These are phyloP conservation scores for Paraphaeosphaeria minitans DNA, from an alignment of 2,329 filamentous ascomycete species.

Conservation along the genomic window DNA sequence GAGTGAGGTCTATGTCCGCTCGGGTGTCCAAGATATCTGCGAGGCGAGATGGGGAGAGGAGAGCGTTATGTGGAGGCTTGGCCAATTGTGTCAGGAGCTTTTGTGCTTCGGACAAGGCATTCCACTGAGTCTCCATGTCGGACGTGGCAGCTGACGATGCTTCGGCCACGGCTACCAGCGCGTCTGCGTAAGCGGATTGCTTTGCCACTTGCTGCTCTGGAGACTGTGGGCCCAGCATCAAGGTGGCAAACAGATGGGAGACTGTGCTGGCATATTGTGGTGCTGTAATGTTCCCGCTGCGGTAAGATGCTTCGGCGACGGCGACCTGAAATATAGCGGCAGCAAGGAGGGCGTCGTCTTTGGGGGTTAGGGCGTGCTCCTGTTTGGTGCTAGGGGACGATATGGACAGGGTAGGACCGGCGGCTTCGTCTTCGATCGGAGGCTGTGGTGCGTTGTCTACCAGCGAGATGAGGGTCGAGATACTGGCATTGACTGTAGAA, in stretches of 20 bases:
- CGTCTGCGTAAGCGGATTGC: slow-evolving; percentile 62
- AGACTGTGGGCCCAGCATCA: slow-evolving; percentile 51
- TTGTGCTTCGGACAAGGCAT: slow-evolving; percentile 38
- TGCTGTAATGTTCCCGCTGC: slow-evolving; percentile 55
- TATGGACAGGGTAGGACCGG: slow-evolving; percentile 43
- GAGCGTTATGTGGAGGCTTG: slow-evolving; percentile 18
- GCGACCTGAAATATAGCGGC: slow-evolving; percentile 62
- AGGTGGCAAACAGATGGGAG: slow-evolving; percentile 37
- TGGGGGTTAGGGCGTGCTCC: slow-evolving; percentile 45
- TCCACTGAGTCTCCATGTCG: slow-evolving; percentile 39
- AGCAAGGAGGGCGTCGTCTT: slow-evolving; percentile 60
- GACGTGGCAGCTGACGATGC: slow-evolving; percentile 44
- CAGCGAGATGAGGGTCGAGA: slow-evolving; percentile 57
- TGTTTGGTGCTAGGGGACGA: slow-evolving; percentile 24
- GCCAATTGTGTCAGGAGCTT: slow-evolving; percentile 34
- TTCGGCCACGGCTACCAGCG: slow-evolving; percentile 60
- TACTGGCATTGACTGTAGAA: slow-evolving; percentile 58
- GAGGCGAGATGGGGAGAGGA: slow-evolving; percentile 31
- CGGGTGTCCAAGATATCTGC: slow-evolving; percentile 41
- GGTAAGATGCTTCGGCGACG: slow-evolving; percentile 63
- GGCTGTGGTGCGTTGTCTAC: slow-evolving; percentile 32
- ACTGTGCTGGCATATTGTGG: slow-evolving; percentile 58
- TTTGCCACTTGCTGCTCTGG: slow-evolving; percentile 57
- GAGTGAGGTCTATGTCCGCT: slow-evolving; percentile 41
- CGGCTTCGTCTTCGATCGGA: slow-evolving; percentile 22